phyloP scores from a whole-genome alignment of 495 filamentous ascomycete species.

The Saxophila tyrrhenica region DNA sequence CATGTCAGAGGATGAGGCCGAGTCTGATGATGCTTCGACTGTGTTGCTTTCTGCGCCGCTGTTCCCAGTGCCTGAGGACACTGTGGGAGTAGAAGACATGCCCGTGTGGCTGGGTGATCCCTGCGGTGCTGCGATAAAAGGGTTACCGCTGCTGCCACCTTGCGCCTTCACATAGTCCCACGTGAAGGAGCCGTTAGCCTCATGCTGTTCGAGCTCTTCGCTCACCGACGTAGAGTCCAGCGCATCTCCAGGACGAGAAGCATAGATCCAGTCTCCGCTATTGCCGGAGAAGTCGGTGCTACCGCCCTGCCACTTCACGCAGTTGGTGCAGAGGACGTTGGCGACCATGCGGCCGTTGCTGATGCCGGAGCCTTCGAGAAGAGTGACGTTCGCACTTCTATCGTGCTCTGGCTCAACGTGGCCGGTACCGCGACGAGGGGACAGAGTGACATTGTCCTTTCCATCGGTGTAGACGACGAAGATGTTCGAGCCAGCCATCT shows the following conservation, averaged over 20 bases:
- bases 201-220: conserved; percentile 48
- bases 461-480: conserved; percentile 32
- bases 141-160: conserved; percentile 26
- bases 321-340: conserved; percentile 38
- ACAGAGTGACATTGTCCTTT: conserved; percentile 30
- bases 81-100: not conserved
- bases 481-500: conserved; percentile 30
- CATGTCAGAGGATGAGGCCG: not conserved
- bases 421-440: conserved; percentile 22
- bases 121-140: not conserved
- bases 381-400: conserved; percentile 20
- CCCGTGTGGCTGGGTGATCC: not conserved
- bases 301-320: conserved; percentile 43
- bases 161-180: conserved; percentile 47
- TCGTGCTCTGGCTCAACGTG: conserved; percentile 23
- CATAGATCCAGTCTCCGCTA: conserved; percentile 53
- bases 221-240: conserved; percentile 41
- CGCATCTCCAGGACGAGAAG: conserved; percentile 45
- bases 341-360: conserved; percentile 28
- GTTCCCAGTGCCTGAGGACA: not conserved
- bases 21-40: not conserved
- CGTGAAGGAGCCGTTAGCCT: conserved; percentile 37
- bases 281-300: conserved; percentile 34
- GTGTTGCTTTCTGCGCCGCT: not conserved
- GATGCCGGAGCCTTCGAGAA: conserved; percentile 29